phyloP scores from a whole-genome alignment of 805 yeast species.

The Blastobotrys mokoenaii region DNA sequence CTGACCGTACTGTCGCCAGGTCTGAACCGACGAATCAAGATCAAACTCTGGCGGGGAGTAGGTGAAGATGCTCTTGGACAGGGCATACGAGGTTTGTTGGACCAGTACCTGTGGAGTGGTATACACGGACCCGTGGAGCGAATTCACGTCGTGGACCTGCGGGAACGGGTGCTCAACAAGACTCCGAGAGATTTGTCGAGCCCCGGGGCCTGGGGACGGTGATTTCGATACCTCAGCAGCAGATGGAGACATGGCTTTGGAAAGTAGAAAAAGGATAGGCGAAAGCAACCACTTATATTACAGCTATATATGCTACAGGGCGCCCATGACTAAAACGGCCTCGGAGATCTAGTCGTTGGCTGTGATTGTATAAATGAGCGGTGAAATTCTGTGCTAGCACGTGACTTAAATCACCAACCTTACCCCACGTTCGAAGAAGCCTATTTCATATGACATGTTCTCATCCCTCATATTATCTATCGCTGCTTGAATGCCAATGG shows the following conservation, averaged over 20 bases:
- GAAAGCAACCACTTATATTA: too few species aligned
- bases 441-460: too few species aligned
- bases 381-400: constrained; percentile 1
- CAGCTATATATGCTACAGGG: too few species aligned
- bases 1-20: constrained; percentile 51
- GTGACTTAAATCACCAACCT: too few species aligned
- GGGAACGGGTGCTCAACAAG: constrained; percentile 4
- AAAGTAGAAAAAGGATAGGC: too few species aligned
- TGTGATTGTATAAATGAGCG: background rate
- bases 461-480: too few species aligned
- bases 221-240: background rate
- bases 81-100: constrained; percentile 27
- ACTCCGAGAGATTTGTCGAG: background rate
- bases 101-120: constrained; percentile 22
- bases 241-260: constrained; percentile 1
- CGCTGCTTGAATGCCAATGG: too few species aligned
- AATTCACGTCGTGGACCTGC: constrained; percentile 15
- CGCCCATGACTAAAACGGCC: too few species aligned
- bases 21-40: constrained; percentile 48
- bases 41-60: constrained; percentile 60
- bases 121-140: constrained; percentile 16
- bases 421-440: too few species aligned
- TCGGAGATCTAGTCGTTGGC: too few species aligned
- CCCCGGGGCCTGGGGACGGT: background rate
- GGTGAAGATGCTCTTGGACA: constrained; percentile 34